Evolutionary conservation across 1,284 basidiomycete species (phyloP), one percentile per base, ranked within the genome.

Genomic region (Chiua sp.): DNA sequence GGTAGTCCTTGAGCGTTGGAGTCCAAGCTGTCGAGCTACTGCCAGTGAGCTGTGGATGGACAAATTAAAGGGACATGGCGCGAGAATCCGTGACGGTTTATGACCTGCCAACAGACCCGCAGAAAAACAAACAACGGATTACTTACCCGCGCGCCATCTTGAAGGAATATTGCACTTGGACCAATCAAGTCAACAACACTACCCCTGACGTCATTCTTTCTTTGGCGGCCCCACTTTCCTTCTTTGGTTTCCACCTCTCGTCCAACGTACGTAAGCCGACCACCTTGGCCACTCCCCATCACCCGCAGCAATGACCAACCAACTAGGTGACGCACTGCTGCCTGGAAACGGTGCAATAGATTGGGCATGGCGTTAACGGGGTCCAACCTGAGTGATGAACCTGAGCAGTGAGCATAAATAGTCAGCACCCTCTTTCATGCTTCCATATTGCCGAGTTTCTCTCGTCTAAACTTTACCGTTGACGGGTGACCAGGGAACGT

Each of bases 181-280:
- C 37, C 37, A 39, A 20, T 18, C 33, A 51, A 44, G 35, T 35
- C 33, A 39, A 35, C 48, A 23, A 10, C 12, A 51, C 46, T 10
- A 65, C 65, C 65, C 66, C 59, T 67, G 66, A 67, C 68, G 66
- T 67, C 66, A 67, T 65, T 22, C 37, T 49, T 15, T 26, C 56
- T 39, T 49, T 56, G 2, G 50, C 54, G 32, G 49, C 57, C 0
- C 67, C 65, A 65, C 65, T 55, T 66, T 68, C 59, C 56, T 52
- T 39, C 4, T 64, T 57, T 48, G 59, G 57, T 13, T 20, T 20
- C 15, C 26, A 28, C 26, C 6, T 22, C 11, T 26, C 26, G 26
- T 26, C 5, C 26, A 26, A 26, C 26, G 22, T n/a, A 47, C 53
- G 37, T 39, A 39, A 16, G 37, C 37, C 18, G 18, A 20, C 20